Evolutionary conservation across 192 early-diverging fungal genomes (phyloP).

Genomic region (Podila epicladia): DNA sequence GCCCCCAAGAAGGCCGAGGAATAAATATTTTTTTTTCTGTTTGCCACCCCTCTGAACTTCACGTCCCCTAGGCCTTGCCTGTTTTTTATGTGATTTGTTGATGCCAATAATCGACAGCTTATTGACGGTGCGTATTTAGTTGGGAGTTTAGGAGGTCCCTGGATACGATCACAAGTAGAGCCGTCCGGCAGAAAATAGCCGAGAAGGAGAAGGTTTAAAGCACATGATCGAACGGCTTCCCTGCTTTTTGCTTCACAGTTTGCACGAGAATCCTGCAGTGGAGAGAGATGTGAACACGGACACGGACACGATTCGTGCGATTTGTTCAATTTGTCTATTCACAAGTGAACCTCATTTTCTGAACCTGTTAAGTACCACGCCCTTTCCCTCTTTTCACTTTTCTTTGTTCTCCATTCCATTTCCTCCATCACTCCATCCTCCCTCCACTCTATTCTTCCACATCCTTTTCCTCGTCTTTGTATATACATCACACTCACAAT

Average conservation of each 20-base stretch:
- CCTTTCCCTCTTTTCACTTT: not conserved
- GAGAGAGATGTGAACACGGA: no score
- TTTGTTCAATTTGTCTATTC: not conserved
- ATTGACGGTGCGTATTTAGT: no score
- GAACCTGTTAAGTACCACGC: not conserved
- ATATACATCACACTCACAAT: conserved; percentile 41
- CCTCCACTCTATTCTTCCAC: conserved; percentile 3
- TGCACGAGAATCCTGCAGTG: no score
- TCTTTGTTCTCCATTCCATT: not conserved
- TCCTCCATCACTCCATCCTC: conserved; percentile 9
- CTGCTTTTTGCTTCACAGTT: no score
- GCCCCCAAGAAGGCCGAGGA: conserved; percentile 44
- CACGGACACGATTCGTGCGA: no score
- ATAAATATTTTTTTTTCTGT: conserved; percentile 35
- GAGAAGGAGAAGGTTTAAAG: no score
- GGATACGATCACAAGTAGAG: no score
- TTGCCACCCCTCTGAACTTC: not conserved
- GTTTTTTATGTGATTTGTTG: not conserved
- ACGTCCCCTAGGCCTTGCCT: not conserved
- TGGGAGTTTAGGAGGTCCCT: no score
- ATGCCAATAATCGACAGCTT: no score
- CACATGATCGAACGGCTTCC: no score
- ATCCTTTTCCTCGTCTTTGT: not conserved
- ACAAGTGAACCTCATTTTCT: not conserved
- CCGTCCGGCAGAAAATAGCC: no score